A percentile compares a stretch with the other conserved stretches of the same genome.
Conservation (phyloP, 257 asterid genomes). For the Plectranthus barbatus region DNA sequence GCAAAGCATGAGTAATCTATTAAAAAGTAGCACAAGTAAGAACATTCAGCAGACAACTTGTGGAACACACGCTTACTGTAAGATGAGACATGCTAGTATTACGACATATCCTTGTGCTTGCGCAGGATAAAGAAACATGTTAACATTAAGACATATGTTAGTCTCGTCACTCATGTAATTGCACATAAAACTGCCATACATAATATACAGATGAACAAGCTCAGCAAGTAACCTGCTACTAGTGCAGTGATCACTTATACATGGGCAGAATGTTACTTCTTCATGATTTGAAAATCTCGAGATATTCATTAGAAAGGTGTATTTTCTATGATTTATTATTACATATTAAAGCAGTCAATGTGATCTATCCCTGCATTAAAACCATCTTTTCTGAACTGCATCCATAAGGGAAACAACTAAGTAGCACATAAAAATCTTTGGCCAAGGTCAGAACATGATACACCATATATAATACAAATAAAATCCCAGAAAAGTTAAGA, state of each 20-base stretch:
- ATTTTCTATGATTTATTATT: background rate
- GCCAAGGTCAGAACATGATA: conserved; percentile 2
- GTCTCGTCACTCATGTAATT: background rate
- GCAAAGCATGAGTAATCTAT: conserved; percentile 71
- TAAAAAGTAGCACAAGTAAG: conserved; percentile 11
- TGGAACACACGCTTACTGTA: background rate
- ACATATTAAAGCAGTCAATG: background rate
- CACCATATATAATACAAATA: background rate
- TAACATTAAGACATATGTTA: background rate
- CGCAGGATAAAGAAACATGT: background rate
- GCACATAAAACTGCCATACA: background rate
- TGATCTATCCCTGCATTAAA: background rate
- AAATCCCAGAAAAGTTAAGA: background rate
- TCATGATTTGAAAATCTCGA: background rate
- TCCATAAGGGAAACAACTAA: background rate
- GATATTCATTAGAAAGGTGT: background rate
- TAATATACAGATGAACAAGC: background rate
- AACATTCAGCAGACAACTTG: background rate
- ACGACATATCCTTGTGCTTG: conserved; percentile 1
- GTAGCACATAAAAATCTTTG: background rate
- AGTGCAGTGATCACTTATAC: background rate
- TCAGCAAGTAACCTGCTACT: background rate
- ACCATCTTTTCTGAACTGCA: background rate
- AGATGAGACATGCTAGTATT: background rate
- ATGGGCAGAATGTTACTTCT: conserved; percentile 2